Base-by-base conservation (phyloP, 768 basidiomycete species). In the Auriscalpium microsporum region DNA sequence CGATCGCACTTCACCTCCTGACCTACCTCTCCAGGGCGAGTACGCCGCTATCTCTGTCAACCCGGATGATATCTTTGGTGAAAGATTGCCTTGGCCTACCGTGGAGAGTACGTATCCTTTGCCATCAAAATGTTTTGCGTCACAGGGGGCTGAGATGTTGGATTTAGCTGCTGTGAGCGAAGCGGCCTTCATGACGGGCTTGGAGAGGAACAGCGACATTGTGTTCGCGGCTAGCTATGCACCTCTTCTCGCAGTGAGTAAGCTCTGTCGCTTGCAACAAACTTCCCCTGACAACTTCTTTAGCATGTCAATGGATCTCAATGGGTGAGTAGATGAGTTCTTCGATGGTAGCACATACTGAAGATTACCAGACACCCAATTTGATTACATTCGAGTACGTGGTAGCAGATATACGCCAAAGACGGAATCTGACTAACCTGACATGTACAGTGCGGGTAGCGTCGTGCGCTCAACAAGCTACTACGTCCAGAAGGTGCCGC, bases 161-260 rank as follows among this genome's bases (percentile, higher is more conserved):
- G 4, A 28, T 4, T 7, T 28, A 80, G 80, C 77, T 56, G 67
- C 81, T 40, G 67, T 75, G 2, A 78, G 75, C 16, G 84, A 86
- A 62, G 84, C 83, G 1, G 80, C 81, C 1, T 86, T 79, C 63
- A 84, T 85, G 83, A 85, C 80, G 1, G 83, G 84, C 3, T 61
- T 85, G 7, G 83, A 86, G 64, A 66, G 75, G 34, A 82, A 83
- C 57, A 73, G 75, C 3, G 81, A 84, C 65, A 78, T 78, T 63
- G 81, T 83, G 6, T 86, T 86, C 61, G 77, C 75, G 19, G 76
- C 83, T 0, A 76, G 82, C 4, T 86, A 84, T 68, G 81, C 83
- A 0, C 82, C 84, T 8, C 68, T 84, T 2, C 64, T 86, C 9
- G 38, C 13, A 23, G 53, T 54, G 44, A 64, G 69, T 56, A 68